phyloP scores from a whole-genome alignment of 163 green algal species.

The Prototheca wickerhamii region DNA sequence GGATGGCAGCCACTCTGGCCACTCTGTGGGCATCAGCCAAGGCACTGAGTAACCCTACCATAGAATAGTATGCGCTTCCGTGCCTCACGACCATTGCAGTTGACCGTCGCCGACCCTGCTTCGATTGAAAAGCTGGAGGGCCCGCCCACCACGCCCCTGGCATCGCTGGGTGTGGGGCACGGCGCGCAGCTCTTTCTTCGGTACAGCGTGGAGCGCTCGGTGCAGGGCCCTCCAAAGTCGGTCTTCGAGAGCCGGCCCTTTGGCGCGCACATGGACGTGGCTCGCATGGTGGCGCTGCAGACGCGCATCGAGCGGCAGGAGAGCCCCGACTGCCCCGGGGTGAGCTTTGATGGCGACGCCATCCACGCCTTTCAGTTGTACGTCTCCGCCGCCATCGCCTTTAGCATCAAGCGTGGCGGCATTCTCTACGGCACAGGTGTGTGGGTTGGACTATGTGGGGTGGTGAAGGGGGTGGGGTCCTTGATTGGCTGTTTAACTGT shows the following conservation, averaged over 20 bases:
- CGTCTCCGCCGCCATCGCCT: conserved; percentile 60
- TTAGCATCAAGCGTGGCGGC: conserved; percentile 86
- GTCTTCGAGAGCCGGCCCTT: conserved; percentile 43
- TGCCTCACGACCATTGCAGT: conserved; percentile 12
- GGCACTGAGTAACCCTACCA: no score
- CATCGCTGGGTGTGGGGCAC: conserved; percentile 52
- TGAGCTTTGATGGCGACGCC: conserved; percentile 79
- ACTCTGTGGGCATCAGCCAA: no score
- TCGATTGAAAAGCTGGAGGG: background rate
- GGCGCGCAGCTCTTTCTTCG: conserved; percentile 65
- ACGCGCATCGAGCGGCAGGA: conserved; percentile 84
- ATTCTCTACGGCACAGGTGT: conserved; percentile 78
- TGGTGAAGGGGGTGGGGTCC: background rate
- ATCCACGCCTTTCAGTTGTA: conserved; percentile 84
- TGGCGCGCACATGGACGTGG: conserved; percentile 51
- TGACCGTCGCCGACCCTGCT: background rate
- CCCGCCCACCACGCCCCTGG: background rate
- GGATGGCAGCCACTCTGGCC: no score
- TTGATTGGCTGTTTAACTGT: no score
- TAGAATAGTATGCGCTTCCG: no score
- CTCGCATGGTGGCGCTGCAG: conserved; percentile 52
- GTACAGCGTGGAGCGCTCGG: conserved; percentile 54
- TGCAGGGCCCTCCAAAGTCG: conserved; percentile 11
- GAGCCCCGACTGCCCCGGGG: conserved; percentile 46
- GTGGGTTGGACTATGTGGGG: no score